Percentiles rank a stretch among this genome's conserved stretches.
These are phyloP conservation scores for Termitomyces sp. DNA, from an alignment of 768 basidiomycete genomes.

Conservation along the genomic window DNA sequence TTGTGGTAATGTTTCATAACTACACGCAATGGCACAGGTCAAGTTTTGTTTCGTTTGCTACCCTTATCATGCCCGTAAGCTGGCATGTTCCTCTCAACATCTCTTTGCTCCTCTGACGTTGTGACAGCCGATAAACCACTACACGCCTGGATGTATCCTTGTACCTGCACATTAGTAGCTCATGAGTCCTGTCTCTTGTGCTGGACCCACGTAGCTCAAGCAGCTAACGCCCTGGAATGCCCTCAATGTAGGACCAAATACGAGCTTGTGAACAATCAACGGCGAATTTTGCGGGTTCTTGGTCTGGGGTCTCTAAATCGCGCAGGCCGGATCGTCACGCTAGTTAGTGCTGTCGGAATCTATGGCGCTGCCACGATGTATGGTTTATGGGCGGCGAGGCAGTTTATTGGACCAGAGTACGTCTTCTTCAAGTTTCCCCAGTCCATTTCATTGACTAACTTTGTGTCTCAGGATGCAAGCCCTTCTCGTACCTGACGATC, in stretches of 20 bases:
- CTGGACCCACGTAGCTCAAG: slow-evolving; percentile 63
- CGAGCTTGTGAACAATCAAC: slow-evolving; percentile 64
- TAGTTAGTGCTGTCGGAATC: slow-evolving; percentile 44
- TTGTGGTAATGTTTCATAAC: background rate
- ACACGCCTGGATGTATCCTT: slow-evolving; percentile 72
- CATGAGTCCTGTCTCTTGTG: slow-evolving; percentile 76
- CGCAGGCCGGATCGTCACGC: slow-evolving; percentile 51
- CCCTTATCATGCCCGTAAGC: slow-evolving; percentile 39
- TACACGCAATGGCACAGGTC: slow-evolving; percentile 37
- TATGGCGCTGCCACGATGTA: slow-evolving; percentile 58
- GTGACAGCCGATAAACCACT: slow-evolving; percentile 48
- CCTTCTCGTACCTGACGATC: slow-evolving; percentile 62
- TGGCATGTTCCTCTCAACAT: slow-evolving; percentile 17
- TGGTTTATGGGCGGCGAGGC: slow-evolving; percentile 66
- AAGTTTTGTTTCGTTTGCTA: slow-evolving; percentile 81
- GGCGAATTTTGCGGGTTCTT: slow-evolving; percentile 47
- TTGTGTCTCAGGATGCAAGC: slow-evolving; percentile 52
- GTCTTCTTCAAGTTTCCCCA: slow-evolving; percentile 18
- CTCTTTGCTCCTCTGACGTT: background rate
- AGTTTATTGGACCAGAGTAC: slow-evolving; percentile 70
- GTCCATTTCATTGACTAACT: background rate
- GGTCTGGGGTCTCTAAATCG: slow-evolving; percentile 53
- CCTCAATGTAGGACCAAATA: slow-evolving; percentile 72
- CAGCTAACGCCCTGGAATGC: slow-evolving; percentile 70
- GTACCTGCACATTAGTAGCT: slow-evolving; percentile 75